phyloP scores from a whole-genome alignment of 257 asterid genomes.

The Solanum pinnatisectum region DNA sequence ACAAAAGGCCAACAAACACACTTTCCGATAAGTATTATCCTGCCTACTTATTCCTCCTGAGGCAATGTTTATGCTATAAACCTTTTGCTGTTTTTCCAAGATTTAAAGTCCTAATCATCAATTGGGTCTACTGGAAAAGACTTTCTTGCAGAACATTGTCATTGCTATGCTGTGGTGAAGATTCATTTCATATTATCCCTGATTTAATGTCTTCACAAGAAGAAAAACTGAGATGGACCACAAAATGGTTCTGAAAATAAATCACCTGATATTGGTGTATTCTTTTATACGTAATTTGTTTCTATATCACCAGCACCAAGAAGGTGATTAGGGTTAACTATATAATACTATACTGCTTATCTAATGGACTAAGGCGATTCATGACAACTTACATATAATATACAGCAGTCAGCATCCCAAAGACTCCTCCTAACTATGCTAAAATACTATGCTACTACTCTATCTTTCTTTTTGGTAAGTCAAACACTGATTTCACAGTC shows the following conservation, averaged over 20 bases:
- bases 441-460: not conserved
- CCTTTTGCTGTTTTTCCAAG: not conserved
- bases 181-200: not conserved
- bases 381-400: not conserved
- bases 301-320: not conserved
- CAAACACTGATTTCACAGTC: not conserved
- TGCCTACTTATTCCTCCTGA: not conserved
- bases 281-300: not conserved
- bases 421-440: not conserved
- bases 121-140: not conserved
- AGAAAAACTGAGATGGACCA: not conserved
- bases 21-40: not conserved
- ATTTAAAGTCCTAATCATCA: not conserved
- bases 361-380: not conserved
- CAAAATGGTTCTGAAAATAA: not conserved
- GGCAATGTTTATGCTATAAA: not conserved
- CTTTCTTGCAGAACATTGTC: not conserved
- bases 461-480: not conserved
- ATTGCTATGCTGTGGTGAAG: not conserved
- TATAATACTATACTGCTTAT: not conserved
- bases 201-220: not conserved
- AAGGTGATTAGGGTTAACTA: not conserved
- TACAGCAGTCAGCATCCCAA: not conserved
- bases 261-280: not conserved
- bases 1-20: not conserved